A percentile compares a stretch with the other conserved stretches of the same genome.
Evolutionary conservation across 208 protist genomes (phyloP).

Genomic region (Trichomonas vaginalis): DNA sequence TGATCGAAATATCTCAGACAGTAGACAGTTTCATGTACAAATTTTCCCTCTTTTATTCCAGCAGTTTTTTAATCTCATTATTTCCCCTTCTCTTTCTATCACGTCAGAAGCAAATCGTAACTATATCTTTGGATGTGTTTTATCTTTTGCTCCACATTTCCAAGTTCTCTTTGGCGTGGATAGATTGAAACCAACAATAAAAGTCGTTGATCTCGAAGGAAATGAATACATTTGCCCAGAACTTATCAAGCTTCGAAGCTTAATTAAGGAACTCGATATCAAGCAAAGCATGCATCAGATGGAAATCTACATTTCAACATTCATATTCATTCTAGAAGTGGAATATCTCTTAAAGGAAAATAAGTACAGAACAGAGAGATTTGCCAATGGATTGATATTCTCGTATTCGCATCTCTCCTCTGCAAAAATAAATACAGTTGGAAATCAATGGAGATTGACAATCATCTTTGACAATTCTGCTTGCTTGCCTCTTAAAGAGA

Average conservation of each 20-base stretch:
- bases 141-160: neutral
- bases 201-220: neutral
- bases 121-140: neutral
- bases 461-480: neutral
- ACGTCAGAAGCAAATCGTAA: neutral
- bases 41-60: neutral
- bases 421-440: neutral
- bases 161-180: neutral
- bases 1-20: neutral
- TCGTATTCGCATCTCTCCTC: neutral
- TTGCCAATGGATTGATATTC: neutral
- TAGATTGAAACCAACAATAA: neutral
- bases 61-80: neutral
- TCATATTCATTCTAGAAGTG: neutral
- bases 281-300: neutral
- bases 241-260: neutral
- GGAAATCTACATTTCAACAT: neutral
- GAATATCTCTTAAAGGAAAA: neutral
- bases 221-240: neutral
- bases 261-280: neutral
- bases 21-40: neutral
- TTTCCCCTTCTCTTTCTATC: neutral
- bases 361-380: neutral
- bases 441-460: neutral
- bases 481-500: neutral